Conservation (phyloP, 2,329 filamentous ascomycete genomes). For the Penicillium sp. region DNA sequence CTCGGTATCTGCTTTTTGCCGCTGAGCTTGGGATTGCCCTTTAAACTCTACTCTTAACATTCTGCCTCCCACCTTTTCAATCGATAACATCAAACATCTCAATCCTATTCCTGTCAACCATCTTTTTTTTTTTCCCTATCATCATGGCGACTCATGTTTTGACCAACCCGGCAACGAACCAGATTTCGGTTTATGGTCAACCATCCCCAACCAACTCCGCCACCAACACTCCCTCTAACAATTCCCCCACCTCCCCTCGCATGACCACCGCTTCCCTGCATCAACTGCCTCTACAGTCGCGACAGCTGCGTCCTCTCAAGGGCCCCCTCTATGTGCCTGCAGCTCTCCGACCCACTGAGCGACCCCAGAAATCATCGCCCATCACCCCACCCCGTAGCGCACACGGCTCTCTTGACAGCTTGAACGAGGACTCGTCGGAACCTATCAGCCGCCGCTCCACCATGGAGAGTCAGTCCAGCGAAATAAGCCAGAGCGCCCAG, state of each 20-base stretch:
- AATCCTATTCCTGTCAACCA: no score
- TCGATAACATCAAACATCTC: no score
- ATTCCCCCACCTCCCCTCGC: constrained; percentile 54
- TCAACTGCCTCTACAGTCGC: constrained; percentile 46
- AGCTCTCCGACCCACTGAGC: constrained; percentile 59
- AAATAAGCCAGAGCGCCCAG: constrained; percentile 49
- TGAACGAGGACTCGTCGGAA: constrained; percentile 38
- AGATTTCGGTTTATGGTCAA: constrained; percentile 17
- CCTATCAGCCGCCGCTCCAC: constrained; percentile 39
- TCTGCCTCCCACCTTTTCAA: background rate
- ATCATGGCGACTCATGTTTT: constrained; percentile 35
- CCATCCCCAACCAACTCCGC: constrained; percentile 51
- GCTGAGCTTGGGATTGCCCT: background rate
- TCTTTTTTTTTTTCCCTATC: background rate
- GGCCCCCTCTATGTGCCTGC: constrained; percentile 63
- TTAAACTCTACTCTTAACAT: background rate
- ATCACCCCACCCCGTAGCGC: constrained; percentile 53
- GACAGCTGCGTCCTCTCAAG: constrained; percentile 59
- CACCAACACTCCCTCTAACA: constrained; percentile 51
- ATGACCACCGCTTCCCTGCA: constrained; percentile 36
- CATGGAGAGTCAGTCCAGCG: constrained; percentile 41
- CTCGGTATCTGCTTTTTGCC: constrained; percentile 1
- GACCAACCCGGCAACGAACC: constrained; percentile 36
- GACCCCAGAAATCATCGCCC: constrained; percentile 45
- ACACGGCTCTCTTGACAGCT: constrained; percentile 53